A percentile compares a stretch with the other conserved stretches of the same genome.
Conservation (phyloP, 306 rosid species). For the Lathyrus tuberosus region DNA sequence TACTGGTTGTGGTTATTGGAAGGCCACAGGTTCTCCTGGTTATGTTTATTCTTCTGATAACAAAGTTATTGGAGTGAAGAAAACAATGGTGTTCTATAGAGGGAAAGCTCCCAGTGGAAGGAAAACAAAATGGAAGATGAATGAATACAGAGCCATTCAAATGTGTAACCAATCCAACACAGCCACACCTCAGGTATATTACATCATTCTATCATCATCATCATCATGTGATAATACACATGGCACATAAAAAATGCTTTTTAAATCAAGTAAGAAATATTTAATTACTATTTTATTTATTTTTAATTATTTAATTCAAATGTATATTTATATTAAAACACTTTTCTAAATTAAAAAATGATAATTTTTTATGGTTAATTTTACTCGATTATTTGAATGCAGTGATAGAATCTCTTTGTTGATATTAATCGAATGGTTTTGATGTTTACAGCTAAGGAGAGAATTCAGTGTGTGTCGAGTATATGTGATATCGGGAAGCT, state of each 20-base stretch:
- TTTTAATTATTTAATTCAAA: background rate
- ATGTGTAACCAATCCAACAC: constrained; percentile 31
- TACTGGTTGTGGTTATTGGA: constrained; percentile 83
- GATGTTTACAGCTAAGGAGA: constrained; percentile 57
- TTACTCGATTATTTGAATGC: too few relatives aligned
- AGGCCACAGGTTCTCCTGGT: constrained; percentile 87
- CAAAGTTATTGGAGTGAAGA: constrained; percentile 69
- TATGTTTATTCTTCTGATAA: constrained; percentile 72
- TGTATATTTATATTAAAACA: too few relatives aligned
- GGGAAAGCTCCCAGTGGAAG: constrained; percentile 86
- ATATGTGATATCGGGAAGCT: constrained; percentile 74
- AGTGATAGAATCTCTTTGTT: too few relatives aligned
- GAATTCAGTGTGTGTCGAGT: constrained; percentile 88
- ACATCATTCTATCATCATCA: background rate
- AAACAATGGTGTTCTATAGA: constrained; percentile 81
- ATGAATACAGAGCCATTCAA: constrained; percentile 81
- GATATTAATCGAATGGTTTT: too few relatives aligned
- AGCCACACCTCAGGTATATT: constrained; percentile 51
- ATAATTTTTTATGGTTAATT: too few relatives aligned
- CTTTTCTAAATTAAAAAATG: too few relatives aligned
- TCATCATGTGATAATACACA: background rate
- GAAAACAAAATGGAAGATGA: constrained; percentile 92
- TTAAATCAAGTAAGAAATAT: background rate
- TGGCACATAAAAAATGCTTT: background rate
- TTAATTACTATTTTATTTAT: background rate